Evolutionary conservation across 441 rosid species (phyloP).

Genomic region (Erysimum cheiri): DNA sequence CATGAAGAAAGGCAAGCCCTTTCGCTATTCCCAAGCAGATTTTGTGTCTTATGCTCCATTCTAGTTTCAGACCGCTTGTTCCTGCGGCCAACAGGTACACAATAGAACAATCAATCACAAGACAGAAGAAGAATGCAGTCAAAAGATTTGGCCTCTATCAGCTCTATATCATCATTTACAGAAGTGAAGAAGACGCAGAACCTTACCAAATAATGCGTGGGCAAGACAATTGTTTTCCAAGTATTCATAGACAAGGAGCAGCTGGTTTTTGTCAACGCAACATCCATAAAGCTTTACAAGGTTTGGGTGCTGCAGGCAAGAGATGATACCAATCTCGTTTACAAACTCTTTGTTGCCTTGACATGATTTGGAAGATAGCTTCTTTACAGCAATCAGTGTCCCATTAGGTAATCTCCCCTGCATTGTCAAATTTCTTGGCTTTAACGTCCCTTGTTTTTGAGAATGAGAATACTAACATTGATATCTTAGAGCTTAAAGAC

Average conservation of each 20-base stretch:
- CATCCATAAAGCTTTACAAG: conserved; percentile 54
- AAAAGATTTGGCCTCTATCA: not conserved
- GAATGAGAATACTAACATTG: not conserved
- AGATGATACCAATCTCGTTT: conserved; percentile 44
- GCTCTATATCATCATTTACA: not conserved
- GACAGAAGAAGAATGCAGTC: not conserved
- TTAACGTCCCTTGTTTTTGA: not conserved
- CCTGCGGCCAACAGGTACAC: conserved; percentile 23
- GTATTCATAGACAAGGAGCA: conserved; percentile 64
- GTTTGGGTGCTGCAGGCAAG: conserved; percentile 54
- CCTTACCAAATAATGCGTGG: conserved; percentile 45
- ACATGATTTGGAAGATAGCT: conserved; percentile 40
- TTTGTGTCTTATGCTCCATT: conserved; percentile 57
- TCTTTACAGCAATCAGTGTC: conserved; percentile 38
- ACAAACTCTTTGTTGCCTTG: conserved; percentile 45
- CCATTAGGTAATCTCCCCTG: conserved; percentile 63
- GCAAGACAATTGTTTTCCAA: conserved; percentile 61
- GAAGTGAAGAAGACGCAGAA: conserved; percentile 1
- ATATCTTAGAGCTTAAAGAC: not conserved
- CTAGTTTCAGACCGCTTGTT: conserved; percentile 44
- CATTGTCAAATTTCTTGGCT: conserved; percentile 1
- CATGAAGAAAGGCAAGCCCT: conserved; percentile 67
- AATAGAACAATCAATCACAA: not conserved
- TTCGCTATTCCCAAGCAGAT: conserved; percentile 64
- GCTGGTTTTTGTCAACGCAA: conserved; percentile 37